Conservation (phyloP, 1,139 yeast genomes). For the Nakaseomyces kungkrabaensis region DNA sequence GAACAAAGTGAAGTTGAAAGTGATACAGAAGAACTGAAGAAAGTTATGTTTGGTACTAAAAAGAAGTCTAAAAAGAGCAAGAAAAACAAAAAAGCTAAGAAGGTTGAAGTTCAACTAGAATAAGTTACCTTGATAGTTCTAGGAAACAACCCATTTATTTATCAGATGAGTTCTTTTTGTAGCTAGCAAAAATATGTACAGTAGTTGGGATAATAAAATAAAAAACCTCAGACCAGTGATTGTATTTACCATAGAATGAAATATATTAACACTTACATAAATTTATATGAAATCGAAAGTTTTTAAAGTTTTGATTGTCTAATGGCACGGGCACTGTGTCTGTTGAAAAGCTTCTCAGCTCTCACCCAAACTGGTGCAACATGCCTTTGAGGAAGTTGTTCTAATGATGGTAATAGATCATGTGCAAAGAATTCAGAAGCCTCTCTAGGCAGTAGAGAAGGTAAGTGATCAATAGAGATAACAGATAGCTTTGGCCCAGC, state of each 20-base stretch:
- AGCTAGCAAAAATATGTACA: background rate
- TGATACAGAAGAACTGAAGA: constrained; percentile 33
- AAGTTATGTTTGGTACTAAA: constrained; percentile 32
- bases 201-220: background rate
- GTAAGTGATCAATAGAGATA: constrained; percentile 93
- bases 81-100: constrained; percentile 32
- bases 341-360: constrained; percentile 73
- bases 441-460: constrained; percentile 91
- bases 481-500: constrained; percentile 83
- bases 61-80: constrained; percentile 35
- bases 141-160: too few species aligned
- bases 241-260: background rate
- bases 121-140: background rate
- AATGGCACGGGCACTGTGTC: constrained; percentile 62
- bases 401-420: constrained; percentile 80
- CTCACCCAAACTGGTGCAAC: constrained; percentile 84
- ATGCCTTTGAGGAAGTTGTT: constrained; percentile 71
- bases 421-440: constrained; percentile 83
- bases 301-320: constrained; percentile 33
- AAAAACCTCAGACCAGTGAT: background rate
- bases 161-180: too few species aligned
- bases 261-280: background rate
- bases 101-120: constrained; percentile 47
- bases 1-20: constrained; percentile 37
- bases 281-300: background rate